Evolutionary conservation across 139 green algal genomes (phyloP), one percentile per base, ranked within the genome.

Genomic region (Coccomyxa sp.): DNA sequence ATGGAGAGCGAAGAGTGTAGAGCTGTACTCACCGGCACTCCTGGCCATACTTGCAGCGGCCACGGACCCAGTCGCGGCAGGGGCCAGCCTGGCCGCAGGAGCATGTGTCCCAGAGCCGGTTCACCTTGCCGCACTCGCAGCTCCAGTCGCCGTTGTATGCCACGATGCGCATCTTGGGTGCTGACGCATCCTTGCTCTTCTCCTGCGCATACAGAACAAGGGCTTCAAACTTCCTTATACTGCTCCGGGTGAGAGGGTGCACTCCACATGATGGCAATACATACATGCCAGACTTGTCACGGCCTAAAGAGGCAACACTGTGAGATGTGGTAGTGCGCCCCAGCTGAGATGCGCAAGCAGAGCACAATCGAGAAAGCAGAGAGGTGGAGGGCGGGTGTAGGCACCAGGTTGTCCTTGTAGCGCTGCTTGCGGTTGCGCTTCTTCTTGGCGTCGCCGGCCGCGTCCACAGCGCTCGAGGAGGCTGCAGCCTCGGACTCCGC

Each of bases 81-180:
- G 84, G 82, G 5, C 78, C 74, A 18, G 84, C 84, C 75, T 83
- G 82, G 24, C 82, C 82, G 81, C 85, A 89, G 24, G 27, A 35
- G 71, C 85, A 89, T 37, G 78, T 85, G 50, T 89, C 85, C 85
- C 85, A 89, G 34, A 89, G 82, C 27, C 76, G 55, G 76, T 85
- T 88, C 36, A 64, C 40, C 9, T 31, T 68, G 24, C 75, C 75
- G 58, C 85, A 89, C 22, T 80, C 76, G 72, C 85, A 89, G n/a
- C 78, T 41, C 85, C 85, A 89, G 68, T 89, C 82, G 37, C 85
- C 85, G 8, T 79, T 86, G 68, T 85, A 88, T 0, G 75, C 78
- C 9, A 86, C 76, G 22, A 89, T 86, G 24, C 85, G 64, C 79
- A 88, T 87, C 71, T 87, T 55, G 4, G 39, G 29, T 64, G 41